Evolutionary conservation across 495 filamentous ascomycete species (phyloP).

Genomic region (Lophiotrema nucula): DNA sequence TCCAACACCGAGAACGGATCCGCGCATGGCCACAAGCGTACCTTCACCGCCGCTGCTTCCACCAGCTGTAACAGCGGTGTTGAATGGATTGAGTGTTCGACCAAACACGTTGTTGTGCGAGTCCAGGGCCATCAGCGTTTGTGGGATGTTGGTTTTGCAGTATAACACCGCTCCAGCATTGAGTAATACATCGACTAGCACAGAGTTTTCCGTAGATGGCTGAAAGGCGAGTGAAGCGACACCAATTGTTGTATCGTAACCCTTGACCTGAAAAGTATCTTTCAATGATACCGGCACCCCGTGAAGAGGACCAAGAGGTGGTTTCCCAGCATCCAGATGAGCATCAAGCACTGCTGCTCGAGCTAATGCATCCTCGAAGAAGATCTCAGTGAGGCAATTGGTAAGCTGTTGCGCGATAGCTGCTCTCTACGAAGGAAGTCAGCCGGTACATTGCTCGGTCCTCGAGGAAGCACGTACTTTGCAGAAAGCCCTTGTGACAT

Average conservation of each 20-base stretch:
- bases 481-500: slow-evolving; percentile 60
- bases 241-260: slow-evolving; percentile 41
- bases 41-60: slow-evolving; percentile 63
- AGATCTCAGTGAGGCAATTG: slow-evolving; percentile 46
- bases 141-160: slow-evolving; percentile 48
- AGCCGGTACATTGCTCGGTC: not conserved
- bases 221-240: slow-evolving; percentile 39
- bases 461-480: slow-evolving; percentile 47
- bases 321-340: slow-evolving; percentile 34
- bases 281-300: slow-evolving; percentile 45
- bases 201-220: slow-evolving; percentile 32
- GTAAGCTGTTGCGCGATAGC: slow-evolving; percentile 45
- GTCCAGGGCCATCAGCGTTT: slow-evolving; percentile 45
- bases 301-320: slow-evolving; percentile 42
- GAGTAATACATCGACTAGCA: slow-evolving; percentile 41
- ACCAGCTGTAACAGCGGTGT: slow-evolving; percentile 47
- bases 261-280: slow-evolving; percentile 43
- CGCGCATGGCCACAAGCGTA: slow-evolving; percentile 42
- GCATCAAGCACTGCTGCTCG: slow-evolving; percentile 41
- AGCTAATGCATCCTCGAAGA: slow-evolving; percentile 40
- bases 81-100: slow-evolving; percentile 42
- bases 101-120: slow-evolving; percentile 47
- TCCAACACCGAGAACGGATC: slow-evolving; percentile 41
- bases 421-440: slow-evolving; percentile 34
- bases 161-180: slow-evolving; percentile 44